Base-by-base conservation (phyloP, 345 rosid species). In the Xanthoceras sorbifolium region DNA sequence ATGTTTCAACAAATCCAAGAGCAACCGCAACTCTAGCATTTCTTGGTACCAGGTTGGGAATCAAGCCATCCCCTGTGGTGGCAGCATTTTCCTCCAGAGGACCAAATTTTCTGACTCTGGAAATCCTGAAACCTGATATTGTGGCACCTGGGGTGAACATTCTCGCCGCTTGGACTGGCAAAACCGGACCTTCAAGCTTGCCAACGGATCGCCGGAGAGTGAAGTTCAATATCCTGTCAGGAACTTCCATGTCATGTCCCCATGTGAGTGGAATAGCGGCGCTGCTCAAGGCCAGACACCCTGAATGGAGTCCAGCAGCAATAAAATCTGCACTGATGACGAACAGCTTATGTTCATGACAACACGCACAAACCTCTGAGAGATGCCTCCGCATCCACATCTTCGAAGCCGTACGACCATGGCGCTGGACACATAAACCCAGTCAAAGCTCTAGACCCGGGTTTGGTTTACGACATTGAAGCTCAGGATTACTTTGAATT, bases 191-290 rank as follows among this genome's bases (percentile, higher is more conserved):
- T 25, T 93, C 98, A 71, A 89, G 92, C 79, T 88, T 94, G 42
- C 78, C 91, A 17, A 86, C 94, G 0, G 98, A 94, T 80, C 78
- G 2, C 38, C 84, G 98, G 54, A 83, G 91, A 32, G 92, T 89
- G 40, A 86, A 86, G 70, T 94, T 94, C 89, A 94, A 93, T 50
- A 90, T 94, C 38, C 79, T 93, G 31, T 94, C 98, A 0, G 98
- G 97, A 63, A 94, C 98, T 76, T 94, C 98, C 23, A 93, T 94
- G 97, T 91, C 98, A 1, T 94, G 98, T 75, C 98, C 98, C 26
- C 98, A 94, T 76, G 98, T 94, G 64, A 93, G 98, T 44, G 98
- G 98, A 25, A 80, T 93, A 1, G 98, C 97, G 1, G 98, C 98
- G 6, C 82, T 94, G 81, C 86, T 94, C 67, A 94, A 89, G 78